These are phyloP conservation scores for Carex littledalei DNA, from an alignment of 176 grass and related monocot species.

Conservation along the genomic window DNA sequence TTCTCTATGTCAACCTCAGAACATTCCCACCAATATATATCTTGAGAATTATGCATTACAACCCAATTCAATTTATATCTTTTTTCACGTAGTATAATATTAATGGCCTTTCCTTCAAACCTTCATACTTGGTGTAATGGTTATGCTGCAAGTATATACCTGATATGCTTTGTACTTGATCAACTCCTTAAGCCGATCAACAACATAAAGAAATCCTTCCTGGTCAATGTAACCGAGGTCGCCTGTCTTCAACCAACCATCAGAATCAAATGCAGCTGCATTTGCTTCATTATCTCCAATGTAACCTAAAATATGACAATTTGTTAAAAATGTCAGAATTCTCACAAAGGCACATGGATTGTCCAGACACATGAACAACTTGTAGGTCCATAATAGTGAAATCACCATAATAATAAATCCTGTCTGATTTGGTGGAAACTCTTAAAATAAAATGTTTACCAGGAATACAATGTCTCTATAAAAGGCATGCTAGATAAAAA, in stretches of 20 bases:
- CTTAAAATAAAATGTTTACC: too few species aligned
- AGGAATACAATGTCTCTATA: background rate
- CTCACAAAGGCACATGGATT: background rate
- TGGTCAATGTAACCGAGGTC: slow-evolving; percentile 74
- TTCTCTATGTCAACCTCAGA: too few species aligned
- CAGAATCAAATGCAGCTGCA: slow-evolving; percentile 36
- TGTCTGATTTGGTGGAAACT: background rate
- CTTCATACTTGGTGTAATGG: background rate
- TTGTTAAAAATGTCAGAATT: background rate
- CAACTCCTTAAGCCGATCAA: slow-evolving; percentile 67
- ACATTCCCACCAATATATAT: too few species aligned
- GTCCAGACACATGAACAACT: background rate
- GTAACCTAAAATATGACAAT: slow-evolving; percentile 41
- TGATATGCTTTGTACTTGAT: slow-evolving; percentile 97
- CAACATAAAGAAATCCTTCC: slow-evolving; percentile 51
- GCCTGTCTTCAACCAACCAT: slow-evolving; percentile 73
- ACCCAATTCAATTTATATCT: too few species aligned
- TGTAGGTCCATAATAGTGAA: background rate
- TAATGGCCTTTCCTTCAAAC: too few species aligned
- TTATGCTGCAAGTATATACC: slow-evolving; percentile 27
- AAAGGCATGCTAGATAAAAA: background rate
- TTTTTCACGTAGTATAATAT: too few species aligned
- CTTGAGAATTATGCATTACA: too few species aligned
- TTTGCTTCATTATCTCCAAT: slow-evolving; percentile 63
- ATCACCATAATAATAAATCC: background rate